Evolutionary conservation across 345 rosid species (phyloP), one percentile per base, ranked within the genome.

Genomic region (Bruguiera gymnorhiza): DNA sequence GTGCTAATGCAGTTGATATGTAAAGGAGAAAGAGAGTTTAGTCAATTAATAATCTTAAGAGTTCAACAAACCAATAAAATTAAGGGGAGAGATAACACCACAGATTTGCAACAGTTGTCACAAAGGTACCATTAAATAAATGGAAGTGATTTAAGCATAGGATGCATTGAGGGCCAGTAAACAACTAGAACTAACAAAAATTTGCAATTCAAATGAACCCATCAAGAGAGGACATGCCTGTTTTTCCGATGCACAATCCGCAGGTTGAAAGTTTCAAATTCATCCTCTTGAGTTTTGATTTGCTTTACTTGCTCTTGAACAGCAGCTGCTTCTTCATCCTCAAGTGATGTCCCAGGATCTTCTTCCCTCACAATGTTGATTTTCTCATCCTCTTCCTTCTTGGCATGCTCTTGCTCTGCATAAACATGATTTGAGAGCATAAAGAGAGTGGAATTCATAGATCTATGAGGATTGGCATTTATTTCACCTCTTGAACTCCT

Each of bases 251-350:
- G 98, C 73, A 96, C 99, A 64, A 96, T 89, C 86, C 90, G 90
- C 54, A 96, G 96, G 81, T 90, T 83, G 84, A 96, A 96, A 66
- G 98, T 92, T 83, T 96, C 99, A 79, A 92, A 96, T 79, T 96
- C 99, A 72, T 90, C 99, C 69, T 96, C 99, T 71, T 96, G 98
- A 30, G 87, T 90, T 84, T 88, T 92, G 77, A 96, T 96, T 82
- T 96, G 99, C 83, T 92, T 87, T 20, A 90, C 85, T 88, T 96
- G 99, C 86, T 92, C 99, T 78, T 92, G 95, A 29, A 96, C 96
- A 39, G 97, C 99, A 73, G 86, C 90, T 37, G 85, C 91, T 80
- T 96, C 99, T 73, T 96, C 98, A 82, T 96, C 99, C 76, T 96
- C 99, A 60, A 89, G 79, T 50, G 84, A 78, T 62, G 82, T 86